Percentiles rank a stretch among this genome's conserved stretches.
Conservation (phyloP, 1,139 yeast species). For the Entelexis sorbosivorans region DNA sequence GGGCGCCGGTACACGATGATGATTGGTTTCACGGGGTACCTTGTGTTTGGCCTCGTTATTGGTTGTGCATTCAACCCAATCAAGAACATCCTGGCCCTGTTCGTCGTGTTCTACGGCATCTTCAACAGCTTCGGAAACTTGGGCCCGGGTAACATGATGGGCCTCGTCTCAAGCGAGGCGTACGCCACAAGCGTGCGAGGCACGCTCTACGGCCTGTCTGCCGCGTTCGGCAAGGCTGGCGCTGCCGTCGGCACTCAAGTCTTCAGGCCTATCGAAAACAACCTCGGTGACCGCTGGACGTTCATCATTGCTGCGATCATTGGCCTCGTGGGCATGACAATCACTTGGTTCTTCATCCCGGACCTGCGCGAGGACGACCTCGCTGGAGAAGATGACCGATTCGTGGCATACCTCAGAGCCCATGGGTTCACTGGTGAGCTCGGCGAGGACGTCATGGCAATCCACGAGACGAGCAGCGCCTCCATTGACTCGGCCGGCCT, state of each 20-base stretch:
- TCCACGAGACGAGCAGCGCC: neutral
- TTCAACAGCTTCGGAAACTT: constrained; percentile 53
- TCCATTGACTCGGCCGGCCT: neutral
- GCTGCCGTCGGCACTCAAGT: constrained; percentile 44
- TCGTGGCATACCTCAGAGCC: constrained; percentile 49
- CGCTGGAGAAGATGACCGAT: constrained; percentile 51
- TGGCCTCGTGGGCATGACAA: constrained; percentile 55
- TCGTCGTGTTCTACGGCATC: constrained; percentile 49
- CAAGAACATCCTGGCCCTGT: constrained; percentile 41
- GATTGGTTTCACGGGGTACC: constrained; percentile 47
- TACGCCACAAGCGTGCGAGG: constrained; percentile 72
- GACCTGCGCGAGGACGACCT: constrained; percentile 58
- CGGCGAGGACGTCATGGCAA: constrained; percentile 1
- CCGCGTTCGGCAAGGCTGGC: constrained; percentile 47
- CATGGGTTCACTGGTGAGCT: constrained; percentile 40
- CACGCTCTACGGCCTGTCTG: constrained; percentile 44
- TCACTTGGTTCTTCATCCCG: constrained; percentile 54
- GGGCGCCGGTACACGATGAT: constrained; percentile 51
- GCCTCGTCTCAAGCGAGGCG: constrained; percentile 54
- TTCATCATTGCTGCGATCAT: constrained; percentile 58
- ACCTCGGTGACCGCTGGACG: constrained; percentile 37
- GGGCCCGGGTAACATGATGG: constrained; percentile 72
- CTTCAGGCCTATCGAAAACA: constrained; percentile 36
- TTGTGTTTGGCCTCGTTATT: constrained; percentile 49
- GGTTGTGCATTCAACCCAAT: constrained; percentile 46